Evolutionary conservation across 2,329 filamentous ascomycete genomes (phyloP).

Genomic region (Clarireedia monteithiana): DNA sequence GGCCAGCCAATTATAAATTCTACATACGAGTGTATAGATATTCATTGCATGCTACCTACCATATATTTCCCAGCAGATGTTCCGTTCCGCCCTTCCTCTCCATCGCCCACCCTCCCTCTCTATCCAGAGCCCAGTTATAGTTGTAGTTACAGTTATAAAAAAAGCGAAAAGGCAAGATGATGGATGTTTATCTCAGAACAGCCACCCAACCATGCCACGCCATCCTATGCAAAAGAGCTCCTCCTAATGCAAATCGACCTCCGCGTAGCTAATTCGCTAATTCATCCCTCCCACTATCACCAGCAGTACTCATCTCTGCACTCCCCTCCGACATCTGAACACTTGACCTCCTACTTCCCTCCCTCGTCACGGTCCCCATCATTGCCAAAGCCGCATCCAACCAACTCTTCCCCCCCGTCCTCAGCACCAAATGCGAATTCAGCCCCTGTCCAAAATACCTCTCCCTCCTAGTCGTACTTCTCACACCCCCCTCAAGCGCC

Average conservation of each 20-base stretch:
- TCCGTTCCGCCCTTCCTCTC: too few relatives aligned
- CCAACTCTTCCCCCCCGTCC: constrained; percentile 43
- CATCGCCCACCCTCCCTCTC: too few relatives aligned
- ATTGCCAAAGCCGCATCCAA: constrained; percentile 15
- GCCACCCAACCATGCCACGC: neutral
- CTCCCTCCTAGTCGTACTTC: constrained; percentile 59
- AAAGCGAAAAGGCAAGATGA: too few relatives aligned
- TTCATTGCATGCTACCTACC: too few relatives aligned
- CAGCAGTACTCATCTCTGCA: neutral
- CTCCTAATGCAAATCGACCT: too few relatives aligned
- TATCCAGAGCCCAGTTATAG: too few relatives aligned
- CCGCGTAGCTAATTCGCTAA: neutral
- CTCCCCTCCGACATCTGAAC: constrained; percentile 1
- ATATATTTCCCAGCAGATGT: too few relatives aligned
- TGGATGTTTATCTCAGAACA: too few relatives aligned
- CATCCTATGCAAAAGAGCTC: neutral
- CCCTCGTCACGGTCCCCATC: neutral
- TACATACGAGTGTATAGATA: too few relatives aligned
- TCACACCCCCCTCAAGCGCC: constrained; percentile 66
- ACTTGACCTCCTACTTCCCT: constrained; percentile 4
- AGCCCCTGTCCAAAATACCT: constrained; percentile 61
- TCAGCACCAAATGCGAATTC: constrained; percentile 54
- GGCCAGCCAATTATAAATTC: too few relatives aligned
- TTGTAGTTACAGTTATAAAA: too few relatives aligned
- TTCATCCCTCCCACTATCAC: constrained; percentile 3